Percentiles rank a stretch among this genome's conserved stretches.
Conservation (phyloP, 495 filamentous ascomycete species). For the Letharia lupina region DNA sequence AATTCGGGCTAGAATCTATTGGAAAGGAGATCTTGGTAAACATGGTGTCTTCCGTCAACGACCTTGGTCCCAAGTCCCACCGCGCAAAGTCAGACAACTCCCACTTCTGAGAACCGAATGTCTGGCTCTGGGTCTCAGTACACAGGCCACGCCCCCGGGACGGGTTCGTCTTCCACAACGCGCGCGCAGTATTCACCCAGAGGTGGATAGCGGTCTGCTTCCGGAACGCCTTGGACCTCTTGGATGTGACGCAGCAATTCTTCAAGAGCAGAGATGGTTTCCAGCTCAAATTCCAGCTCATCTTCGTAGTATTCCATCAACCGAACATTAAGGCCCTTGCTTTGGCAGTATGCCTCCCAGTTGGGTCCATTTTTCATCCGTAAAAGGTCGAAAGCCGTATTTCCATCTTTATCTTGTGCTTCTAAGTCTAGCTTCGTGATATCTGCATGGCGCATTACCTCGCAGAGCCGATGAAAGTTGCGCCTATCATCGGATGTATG, state of each 20-base stretch:
- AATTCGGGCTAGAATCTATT: no score
- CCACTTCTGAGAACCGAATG: no score
- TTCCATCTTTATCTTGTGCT: background rate
- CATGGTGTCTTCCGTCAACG: no score
- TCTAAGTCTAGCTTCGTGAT: background rate
- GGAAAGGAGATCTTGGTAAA: no score
- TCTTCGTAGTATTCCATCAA: no score
- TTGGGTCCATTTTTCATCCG: background rate
- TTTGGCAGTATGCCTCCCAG: background rate
- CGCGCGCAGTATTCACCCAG: background rate
- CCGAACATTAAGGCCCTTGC: no score
- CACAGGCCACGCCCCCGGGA: constrained; percentile 1
- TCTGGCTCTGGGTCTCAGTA: background rate
- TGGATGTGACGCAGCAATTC: background rate
- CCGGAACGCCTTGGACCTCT: background rate
- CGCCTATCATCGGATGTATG: no score
- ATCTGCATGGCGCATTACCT: background rate
- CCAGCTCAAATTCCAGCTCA: background rate
- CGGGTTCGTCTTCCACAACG: background rate
- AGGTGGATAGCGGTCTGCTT: constrained; percentile 5
- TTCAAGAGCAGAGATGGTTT: background rate
- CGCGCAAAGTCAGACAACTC: no score
- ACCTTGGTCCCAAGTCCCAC: no score
- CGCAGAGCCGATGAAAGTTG: background rate
- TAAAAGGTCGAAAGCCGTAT: background rate